phyloP scores from a whole-genome alignment of 129 eudicot species.

The Rutidosis leptorrhynchoides region DNA sequence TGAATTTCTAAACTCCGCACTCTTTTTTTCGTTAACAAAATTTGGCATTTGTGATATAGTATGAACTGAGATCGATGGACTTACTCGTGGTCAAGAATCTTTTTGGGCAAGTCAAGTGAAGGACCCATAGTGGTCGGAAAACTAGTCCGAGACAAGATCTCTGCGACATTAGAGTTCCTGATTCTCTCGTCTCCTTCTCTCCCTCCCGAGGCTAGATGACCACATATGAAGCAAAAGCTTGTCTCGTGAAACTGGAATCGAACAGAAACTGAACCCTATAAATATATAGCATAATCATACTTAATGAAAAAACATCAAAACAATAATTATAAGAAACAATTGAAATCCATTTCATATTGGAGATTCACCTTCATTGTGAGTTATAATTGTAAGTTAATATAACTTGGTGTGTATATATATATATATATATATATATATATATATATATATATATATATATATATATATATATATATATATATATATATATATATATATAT shows the following conservation, averaged over 20 bases:
- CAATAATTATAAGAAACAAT: no score
- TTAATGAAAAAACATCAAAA: background rate
- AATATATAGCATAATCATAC: background rate
- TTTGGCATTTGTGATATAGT: background rate
- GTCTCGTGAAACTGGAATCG: slow-evolving; percentile 63
- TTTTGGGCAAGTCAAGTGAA: slow-evolving; percentile 55
- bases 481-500: no score
- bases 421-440: no score
- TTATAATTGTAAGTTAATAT: no score
- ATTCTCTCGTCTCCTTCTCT: slow-evolving; percentile 63
- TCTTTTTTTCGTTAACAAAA: background rate
- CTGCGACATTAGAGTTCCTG: slow-evolving; percentile 58
- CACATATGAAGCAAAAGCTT: slow-evolving; percentile 71
- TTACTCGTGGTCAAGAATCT: slow-evolving; percentile 76
- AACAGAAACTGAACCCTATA: slow-evolving; percentile 72
- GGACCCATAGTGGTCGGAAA: slow-evolving; percentile 49
- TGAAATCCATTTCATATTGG: no score
- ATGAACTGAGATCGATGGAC: background rate
- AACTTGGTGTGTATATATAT: no score
- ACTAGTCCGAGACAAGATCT: slow-evolving; percentile 55
- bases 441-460: no score
- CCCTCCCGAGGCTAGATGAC: slow-evolving; percentile 79
- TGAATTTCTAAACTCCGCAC: background rate
- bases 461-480: no score
- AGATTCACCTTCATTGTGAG: no score